Evolutionary conservation across 768 basidiomycete genomes (phyloP).

Genomic region (Hydnum rufescens): DNA sequence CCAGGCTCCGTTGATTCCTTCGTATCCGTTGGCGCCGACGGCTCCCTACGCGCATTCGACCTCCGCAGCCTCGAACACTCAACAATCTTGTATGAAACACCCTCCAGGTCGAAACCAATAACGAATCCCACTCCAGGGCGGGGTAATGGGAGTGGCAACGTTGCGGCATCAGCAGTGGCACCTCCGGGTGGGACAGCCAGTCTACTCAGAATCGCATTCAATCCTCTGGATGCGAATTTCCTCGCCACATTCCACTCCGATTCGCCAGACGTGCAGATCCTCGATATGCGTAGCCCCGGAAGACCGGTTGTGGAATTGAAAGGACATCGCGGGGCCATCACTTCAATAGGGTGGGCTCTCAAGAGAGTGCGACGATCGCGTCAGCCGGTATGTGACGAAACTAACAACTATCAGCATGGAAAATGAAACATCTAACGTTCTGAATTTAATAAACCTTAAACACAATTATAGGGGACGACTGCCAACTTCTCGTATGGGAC

Average conservation of each 20-base stretch:
- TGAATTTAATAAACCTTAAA: too few species aligned
- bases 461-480: conserved; percentile 81
- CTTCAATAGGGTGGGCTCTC: conserved; percentile 81
- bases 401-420: neutral
- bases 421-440: neutral
- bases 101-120: conserved; percentile 8
- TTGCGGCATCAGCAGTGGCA: too few species aligned
- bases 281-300: conserved; percentile 95
- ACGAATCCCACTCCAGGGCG: conserved; percentile 11
- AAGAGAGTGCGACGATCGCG: conserved; percentile 64
- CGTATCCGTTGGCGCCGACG: conserved; percentile 95
- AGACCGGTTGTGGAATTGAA: conserved; percentile 83
- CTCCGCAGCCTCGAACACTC: conserved; percentile 92
- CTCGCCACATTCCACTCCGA: conserved; percentile 97
- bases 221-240: conserved; percentile 80
- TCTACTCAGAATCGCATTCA: conserved; percentile 73
- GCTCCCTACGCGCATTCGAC: conserved; percentile 90
- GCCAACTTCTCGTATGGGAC: conserved; percentile 89
- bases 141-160: conserved; percentile 11
- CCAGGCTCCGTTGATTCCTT: conserved; percentile 92
- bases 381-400: conserved; percentile 46
- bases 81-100: conserved; percentile 82
- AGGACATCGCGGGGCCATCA: conserved; percentile 64
- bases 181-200: conserved; percentile 62
- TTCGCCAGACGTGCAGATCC: conserved; percentile 68